These are phyloP conservation scores for Simplicillium sp. DNA, from an alignment of 2,329 filamentous ascomycete genomes.

Conservation along the genomic window DNA sequence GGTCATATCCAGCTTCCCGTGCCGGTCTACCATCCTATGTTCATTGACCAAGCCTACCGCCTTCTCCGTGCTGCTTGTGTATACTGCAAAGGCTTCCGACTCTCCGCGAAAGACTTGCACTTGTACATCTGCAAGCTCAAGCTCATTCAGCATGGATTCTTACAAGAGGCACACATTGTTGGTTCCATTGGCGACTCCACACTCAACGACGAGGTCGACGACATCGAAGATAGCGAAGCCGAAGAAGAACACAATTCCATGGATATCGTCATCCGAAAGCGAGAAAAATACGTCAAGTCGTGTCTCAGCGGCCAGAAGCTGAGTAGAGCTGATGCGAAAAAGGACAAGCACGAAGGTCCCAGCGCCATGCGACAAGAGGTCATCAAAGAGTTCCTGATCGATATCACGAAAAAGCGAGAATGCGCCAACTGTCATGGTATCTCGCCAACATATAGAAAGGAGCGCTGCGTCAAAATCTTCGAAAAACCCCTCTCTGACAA, in stretches of 20 bases:
- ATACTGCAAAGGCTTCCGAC: slow-evolving; percentile 81
- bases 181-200: slow-evolving; percentile 40
- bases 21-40: slow-evolving; percentile 91
- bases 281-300: slow-evolving; percentile 61
- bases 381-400: slow-evolving; percentile 72
- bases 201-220: slow-evolving; percentile 24
- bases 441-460: slow-evolving; percentile 78
- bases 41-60: slow-evolving; percentile 84
- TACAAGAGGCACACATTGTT: slow-evolving; percentile 56
- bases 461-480: slow-evolving; percentile 89
- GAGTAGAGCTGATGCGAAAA: slow-evolving; percentile 37
- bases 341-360: slow-evolving; percentile 74
- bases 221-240: slow-evolving; percentile 45
- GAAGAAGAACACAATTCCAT: slow-evolving; percentile 53
- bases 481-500: slow-evolving; percentile 69
- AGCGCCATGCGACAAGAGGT: slow-evolving; percentile 66
- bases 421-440: slow-evolving; percentile 62
- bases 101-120: slow-evolving; percentile 68
- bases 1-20: slow-evolving; percentile 93
- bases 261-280: slow-evolving; percentile 41
- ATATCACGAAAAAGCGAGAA: slow-evolving; percentile 58
- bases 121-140: slow-evolving; percentile 76
- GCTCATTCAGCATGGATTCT: slow-evolving; percentile 73
- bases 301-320: slow-evolving; percentile 54
- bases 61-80: slow-evolving; percentile 80